phyloP scores from a whole-genome alignment of 495 filamentous ascomycete genomes.

The Neurospora cerealis region DNA sequence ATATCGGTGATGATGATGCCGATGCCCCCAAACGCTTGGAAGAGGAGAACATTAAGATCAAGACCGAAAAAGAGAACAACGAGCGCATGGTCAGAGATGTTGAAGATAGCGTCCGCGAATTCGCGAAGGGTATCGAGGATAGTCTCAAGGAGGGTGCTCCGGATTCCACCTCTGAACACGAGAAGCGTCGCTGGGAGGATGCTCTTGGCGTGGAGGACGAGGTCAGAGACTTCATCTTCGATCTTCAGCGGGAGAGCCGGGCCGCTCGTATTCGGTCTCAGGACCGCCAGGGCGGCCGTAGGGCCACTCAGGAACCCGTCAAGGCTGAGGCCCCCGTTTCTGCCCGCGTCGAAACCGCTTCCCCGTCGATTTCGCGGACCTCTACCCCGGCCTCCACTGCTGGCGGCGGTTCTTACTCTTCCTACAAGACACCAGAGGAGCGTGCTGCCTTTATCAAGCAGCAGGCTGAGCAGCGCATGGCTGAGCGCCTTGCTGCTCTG shows the following conservation, averaged over 20 bases:
- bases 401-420: slow-evolving; percentile 51
- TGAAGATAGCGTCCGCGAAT: slow-evolving; percentile 92
- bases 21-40: slow-evolving; percentile 77
- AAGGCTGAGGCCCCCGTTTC: slow-evolving; percentile 31
- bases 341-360: slow-evolving; percentile 25
- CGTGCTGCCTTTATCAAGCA: slow-evolving; percentile 93
- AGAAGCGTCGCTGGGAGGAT: slow-evolving; percentile 92
- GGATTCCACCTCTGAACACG: slow-evolving; percentile 62
- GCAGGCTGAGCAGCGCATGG: slow-evolving; percentile 94
- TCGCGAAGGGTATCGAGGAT: slow-evolving; percentile 71
- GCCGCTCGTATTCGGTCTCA: slow-evolving; percentile 66
- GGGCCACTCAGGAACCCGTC: slow-evolving; percentile 34
- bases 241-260: slow-evolving; percentile 76
- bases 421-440: slow-evolving; percentile 86
- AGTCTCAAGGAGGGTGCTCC: slow-evolving; percentile 75
- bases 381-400: slow-evolving; percentile 34
- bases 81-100: slow-evolving; percentile 95
- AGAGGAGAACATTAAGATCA: slow-evolving; percentile 71
- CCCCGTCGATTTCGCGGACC: slow-evolving; percentile 31
- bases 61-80: slow-evolving; percentile 82
- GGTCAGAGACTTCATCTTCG: slow-evolving; percentile 94
- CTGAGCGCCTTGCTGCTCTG: slow-evolving; percentile 89
- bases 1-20: slow-evolving; percentile 53
- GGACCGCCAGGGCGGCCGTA: slow-evolving; percentile 39
- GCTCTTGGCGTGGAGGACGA: slow-evolving; percentile 93